Base-by-base conservation (phyloP, 176 grass and related monocot genomes). In the Carex parvula region DNA sequence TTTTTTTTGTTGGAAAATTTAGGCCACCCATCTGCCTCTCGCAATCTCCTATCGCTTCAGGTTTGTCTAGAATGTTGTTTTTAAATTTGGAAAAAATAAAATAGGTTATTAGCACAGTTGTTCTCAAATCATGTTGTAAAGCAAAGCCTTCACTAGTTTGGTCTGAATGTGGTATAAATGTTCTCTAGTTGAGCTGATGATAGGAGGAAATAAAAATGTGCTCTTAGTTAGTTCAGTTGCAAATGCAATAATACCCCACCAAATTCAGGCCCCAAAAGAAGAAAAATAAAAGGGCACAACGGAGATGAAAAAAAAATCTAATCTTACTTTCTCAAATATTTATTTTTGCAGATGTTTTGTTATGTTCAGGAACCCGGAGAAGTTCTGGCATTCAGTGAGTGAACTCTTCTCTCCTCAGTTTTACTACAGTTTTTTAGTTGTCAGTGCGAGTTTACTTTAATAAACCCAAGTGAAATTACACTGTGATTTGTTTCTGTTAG, bases 401-500 rank as follows among this genome's bases (percentile, higher is more conserved):
- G 16, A 16, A 66, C 41, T 67, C n/a, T 44, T 18, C 12, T 14
- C 16, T 60, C 32, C 26, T 63, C n/a, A 4, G 5, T 39, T 39
- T 5, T 4, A 6, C 5, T 35, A 35, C 30, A n/a, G 33, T 46
- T 44, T 44, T 46, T 44, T 44, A 44, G 42, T 44, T 39, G 37
- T 39, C 37, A 39, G 5, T 39, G 37, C 5, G 37, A 39, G 37
- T 39, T 39, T 39, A 70, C 33, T 70, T 81, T 81, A 17, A 81
- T 17, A 13, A 62, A 33, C 41, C 37, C 33, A 13, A 33, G 33
- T 61, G 16, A 59, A 81, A 42, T 81, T 8, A 22, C 58, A 39
- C 37, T 63, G 18, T 61, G 37, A 61, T 62, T 17, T 64, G 16
- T 21, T 42, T 90, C 77, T 90, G 87, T 70, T 89, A 98, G 95